Evolutionary conservation across 2,329 filamentous ascomycete species (phyloP), one percentile per base, ranked within the genome.

Genomic region (Acrodontium crateriforme): DNA sequence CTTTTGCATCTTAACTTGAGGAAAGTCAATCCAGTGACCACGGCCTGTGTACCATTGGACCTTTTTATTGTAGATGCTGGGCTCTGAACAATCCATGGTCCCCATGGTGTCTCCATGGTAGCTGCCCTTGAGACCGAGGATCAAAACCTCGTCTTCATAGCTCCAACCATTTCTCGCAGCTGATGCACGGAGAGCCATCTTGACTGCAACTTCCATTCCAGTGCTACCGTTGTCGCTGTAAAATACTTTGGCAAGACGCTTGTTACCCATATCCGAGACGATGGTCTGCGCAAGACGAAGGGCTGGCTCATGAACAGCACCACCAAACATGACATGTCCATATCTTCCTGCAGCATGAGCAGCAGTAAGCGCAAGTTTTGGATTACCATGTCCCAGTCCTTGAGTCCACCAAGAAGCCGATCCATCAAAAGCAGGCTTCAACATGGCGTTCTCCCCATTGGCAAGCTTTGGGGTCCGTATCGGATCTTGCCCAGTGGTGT

Each of bases 381-480:
- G 69, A 41, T 81, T 84, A 5, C 74, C 78, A 39, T 91, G 83
- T 1, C 83, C 82, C 0, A 91, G 65, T 2, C 82, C 82, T 53
- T 91, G 83, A 0, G 82, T 91, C 82, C 83, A 91, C 82, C 83
- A 91, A 0, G 80, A 87, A 1, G 81, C 81, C 1, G 81, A 89
- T 2, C 77, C 82, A 41, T 91, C 83, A 30, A 89, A 84, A 0
- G 78, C 75, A 1, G 79, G 67, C 24, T 63, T 65, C 0, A 82
- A 54, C 3, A 72, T 45, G 5, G 56, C 41, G n/a, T n/a, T n/a
- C 16, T 39, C 18, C 26, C 31, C 34, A 21, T n/a, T 28, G 6
- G 29, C 35, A 6, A 16, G 9, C 7, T 24, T 31, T 30, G 24
- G 29, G 2, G 33, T 16, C 15, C 47, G 38, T n/a, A 46, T 46